These are phyloP conservation scores for Neofusicoccum cordaticola DNA, from an alignment of 2,329 filamentous ascomycete genomes.

Conservation along the genomic window DNA sequence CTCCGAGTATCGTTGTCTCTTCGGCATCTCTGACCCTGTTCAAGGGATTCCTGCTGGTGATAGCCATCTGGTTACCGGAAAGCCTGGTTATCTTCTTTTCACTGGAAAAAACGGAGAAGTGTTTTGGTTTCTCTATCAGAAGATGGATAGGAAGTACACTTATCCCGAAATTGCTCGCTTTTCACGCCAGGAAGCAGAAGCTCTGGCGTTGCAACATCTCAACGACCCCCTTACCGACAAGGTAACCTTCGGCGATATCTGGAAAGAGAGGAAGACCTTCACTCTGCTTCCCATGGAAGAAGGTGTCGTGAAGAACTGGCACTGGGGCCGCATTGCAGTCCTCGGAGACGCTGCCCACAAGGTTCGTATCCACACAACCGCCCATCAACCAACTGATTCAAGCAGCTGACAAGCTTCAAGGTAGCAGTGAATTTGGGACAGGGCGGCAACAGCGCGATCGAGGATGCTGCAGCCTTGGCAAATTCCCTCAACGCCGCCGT, in stretches of 20 bases:
- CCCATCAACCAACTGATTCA: neutral
- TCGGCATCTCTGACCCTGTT: neutral
- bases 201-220: constrained; percentile 25
- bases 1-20: neutral
- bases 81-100: constrained; percentile 20
- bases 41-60: neutral
- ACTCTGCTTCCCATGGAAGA: constrained; percentile 24
- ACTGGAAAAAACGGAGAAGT: constrained; percentile 22
- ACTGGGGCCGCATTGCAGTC: constrained; percentile 13
- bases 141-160: constrained; percentile 25
- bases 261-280: constrained; percentile 23
- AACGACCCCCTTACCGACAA: constrained; percentile 27
- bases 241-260: constrained; percentile 36
- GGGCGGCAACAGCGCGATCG: constrained; percentile 43
- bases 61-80: neutral
- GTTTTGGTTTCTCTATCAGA: constrained; percentile 27
- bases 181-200: constrained; percentile 32
- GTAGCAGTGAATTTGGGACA: constrained; percentile 27
- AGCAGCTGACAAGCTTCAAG: neutral
- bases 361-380: neutral
- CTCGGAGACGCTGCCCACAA: constrained; percentile 20
- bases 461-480: constrained; percentile 37
- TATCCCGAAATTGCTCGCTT: constrained; percentile 26
- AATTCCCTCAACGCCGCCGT: constrained; percentile 26
- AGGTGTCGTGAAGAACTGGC: constrained; percentile 16